phyloP scores from a whole-genome alignment of 805 yeast species.

The Candida dajiaensis region DNA sequence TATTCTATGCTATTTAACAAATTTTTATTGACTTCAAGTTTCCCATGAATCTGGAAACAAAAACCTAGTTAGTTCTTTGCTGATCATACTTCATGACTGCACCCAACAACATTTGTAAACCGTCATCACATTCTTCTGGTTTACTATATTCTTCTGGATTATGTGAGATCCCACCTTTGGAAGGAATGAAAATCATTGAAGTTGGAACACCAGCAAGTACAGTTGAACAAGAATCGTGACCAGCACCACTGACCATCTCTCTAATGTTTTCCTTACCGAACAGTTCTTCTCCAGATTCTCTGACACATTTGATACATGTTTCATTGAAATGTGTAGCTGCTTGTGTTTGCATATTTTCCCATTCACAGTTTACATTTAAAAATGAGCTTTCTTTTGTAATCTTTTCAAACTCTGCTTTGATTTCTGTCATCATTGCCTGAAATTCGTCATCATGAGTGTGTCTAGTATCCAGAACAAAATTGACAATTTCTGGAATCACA shows the following conservation, averaged over 20 bases:
- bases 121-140: conserved; percentile 59
- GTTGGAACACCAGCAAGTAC: conserved; percentile 49
- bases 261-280: conserved; percentile 39
- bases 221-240: conserved; percentile 66
- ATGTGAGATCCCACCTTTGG: conserved; percentile 61
- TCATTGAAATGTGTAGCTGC: conserved; percentile 53
- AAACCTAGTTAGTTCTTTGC: background rate
- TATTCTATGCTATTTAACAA: too few species aligned
- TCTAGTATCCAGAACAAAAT: conserved; percentile 57
- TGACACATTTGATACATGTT: conserved; percentile 45
- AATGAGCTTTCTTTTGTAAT: conserved; percentile 28
- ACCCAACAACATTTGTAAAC: conserved; percentile 50
- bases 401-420: conserved; percentile 30
- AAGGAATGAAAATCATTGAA: conserved; percentile 69
- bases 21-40: too few species aligned
- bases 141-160: conserved; percentile 61
- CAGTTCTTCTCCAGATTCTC: conserved; percentile 43
- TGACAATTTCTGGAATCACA: conserved; percentile 58
- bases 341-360: conserved; percentile 41
- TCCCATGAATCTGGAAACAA: too few species aligned
- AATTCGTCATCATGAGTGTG: conserved; percentile 43
- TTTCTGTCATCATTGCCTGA: conserved; percentile 31
- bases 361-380: conserved; percentile 31
- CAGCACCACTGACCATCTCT: conserved; percentile 62
- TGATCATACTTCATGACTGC: conserved; percentile 38